Evolutionary conservation across 2,329 filamentous ascomycete genomes (phyloP).

Genomic region (Monosporascus sp.): DNA sequence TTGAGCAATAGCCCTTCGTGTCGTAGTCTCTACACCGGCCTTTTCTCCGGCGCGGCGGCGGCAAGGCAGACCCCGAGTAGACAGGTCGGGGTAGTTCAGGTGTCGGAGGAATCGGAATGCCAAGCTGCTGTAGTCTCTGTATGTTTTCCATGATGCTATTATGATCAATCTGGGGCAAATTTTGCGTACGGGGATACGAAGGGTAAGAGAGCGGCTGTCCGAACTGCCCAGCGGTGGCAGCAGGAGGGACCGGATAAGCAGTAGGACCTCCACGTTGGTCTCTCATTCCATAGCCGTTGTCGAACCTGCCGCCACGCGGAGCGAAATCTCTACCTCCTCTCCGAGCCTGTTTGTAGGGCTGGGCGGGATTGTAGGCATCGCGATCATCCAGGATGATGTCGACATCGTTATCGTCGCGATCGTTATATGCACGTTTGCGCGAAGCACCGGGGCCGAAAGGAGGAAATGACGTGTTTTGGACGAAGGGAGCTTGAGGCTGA

Average conservation of each 20-base stretch:
- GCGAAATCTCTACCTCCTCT: slow-evolving; percentile 37
- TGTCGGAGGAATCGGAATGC: slow-evolving; percentile 40
- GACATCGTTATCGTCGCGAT: slow-evolving; percentile 40
- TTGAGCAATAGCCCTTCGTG: slow-evolving; percentile 64
- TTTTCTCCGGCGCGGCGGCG: slow-evolving; percentile 28
- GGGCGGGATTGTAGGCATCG: slow-evolving; percentile 25
- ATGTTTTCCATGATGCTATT: slow-evolving; percentile 58
- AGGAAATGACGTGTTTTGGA: slow-evolving; percentile 4
- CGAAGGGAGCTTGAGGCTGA: slow-evolving; percentile 10
- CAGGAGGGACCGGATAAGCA: slow-evolving; percentile 4
- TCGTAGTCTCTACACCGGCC: slow-evolving; percentile 66
- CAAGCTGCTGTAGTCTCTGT: slow-evolving; percentile 55
- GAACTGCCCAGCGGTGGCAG: slow-evolving; percentile 7
- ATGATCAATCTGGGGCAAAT: slow-evolving; percentile 47
- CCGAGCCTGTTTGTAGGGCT: slow-evolving; percentile 55
- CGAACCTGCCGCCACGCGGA: slow-evolving; percentile 29
- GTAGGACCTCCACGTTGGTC: slow-evolving; percentile 19
- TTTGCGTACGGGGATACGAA: slow-evolving; percentile 15
- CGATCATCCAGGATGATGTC: slow-evolving; percentile 26
- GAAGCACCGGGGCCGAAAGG: slow-evolving; percentile 20
- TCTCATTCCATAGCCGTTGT: slow-evolving; percentile 25
- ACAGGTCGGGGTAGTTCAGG: slow-evolving; percentile 28
- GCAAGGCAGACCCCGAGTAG: slow-evolving; percentile 17
- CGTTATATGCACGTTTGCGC: slow-evolving; percentile 52
- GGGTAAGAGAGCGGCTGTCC: slow-evolving; percentile 19